These are phyloP conservation scores for Phialocephala sp. DNA, from an alignment of 2,329 filamentous ascomycete species.

Conservation along the genomic window DNA sequence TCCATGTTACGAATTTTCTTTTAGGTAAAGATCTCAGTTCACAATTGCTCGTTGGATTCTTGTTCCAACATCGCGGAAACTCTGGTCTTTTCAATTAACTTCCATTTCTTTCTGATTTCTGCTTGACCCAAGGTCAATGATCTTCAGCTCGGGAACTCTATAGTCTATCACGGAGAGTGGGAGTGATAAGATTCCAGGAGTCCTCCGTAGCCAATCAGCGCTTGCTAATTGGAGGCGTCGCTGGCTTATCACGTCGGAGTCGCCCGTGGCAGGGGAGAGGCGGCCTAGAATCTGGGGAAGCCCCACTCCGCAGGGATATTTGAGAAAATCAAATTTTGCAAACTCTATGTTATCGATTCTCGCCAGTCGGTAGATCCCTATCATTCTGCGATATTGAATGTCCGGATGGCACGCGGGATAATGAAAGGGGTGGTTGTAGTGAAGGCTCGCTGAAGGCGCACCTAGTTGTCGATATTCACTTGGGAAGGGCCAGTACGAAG, in stretches of 20 bases:
- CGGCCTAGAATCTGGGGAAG: constrained; percentile 23
- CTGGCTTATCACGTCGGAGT: constrained; percentile 32
- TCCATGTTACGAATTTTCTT: constrained; percentile 22
- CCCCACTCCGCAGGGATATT: neutral
- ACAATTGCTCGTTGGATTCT: neutral
- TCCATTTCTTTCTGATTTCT: constrained; percentile 11
- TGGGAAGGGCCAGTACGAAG: no score
- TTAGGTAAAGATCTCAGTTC: neutral
- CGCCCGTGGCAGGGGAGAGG: constrained; percentile 17
- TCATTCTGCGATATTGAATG: constrained; percentile 2
- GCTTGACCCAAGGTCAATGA: constrained; percentile 1
- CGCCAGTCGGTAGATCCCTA: constrained; percentile 15
- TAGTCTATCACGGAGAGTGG: constrained; percentile 17
- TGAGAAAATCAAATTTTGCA: neutral
- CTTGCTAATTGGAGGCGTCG: constrained; percentile 16
- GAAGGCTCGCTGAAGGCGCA: no score
- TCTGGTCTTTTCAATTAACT: constrained; percentile 18
- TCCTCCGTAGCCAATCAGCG: constrained; percentile 29
- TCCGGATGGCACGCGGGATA: neutral
- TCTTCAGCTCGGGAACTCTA: neutral
- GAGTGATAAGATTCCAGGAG: constrained; percentile 33
- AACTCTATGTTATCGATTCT: neutral
- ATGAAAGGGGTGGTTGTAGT: neutral
- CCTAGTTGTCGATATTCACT: no score
- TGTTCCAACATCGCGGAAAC: constrained; percentile 10